Percentiles rank a stretch among this genome's conserved stretches.
Evolutionary conservation across 148 eudicot genomes (phyloP).

Genomic region (Chenopodium suecicum): DNA sequence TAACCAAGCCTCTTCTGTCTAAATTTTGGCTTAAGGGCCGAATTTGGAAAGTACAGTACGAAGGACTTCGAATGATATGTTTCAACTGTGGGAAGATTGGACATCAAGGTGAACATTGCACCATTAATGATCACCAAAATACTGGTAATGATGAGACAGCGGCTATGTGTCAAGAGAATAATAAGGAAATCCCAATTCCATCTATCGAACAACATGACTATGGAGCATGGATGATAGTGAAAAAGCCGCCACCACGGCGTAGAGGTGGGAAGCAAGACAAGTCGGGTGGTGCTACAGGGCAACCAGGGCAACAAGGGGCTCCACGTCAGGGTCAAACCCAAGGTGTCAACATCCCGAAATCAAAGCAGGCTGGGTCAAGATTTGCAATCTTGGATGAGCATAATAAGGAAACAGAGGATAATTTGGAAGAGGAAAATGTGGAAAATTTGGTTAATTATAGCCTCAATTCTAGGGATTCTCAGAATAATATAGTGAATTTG

Average conservation of each 20-base stretch:
- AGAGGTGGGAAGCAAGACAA: background rate
- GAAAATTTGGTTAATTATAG: too few species aligned
- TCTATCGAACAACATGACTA: too few species aligned
- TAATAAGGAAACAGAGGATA: background rate
- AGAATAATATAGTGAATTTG: too few species aligned
- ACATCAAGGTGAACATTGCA: background rate
- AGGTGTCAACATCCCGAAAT: too few species aligned
- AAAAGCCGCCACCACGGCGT: background rate
- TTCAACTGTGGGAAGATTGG: background rate
- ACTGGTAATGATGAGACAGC: too few species aligned
- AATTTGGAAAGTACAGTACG: background rate
- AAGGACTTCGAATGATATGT: background rate
- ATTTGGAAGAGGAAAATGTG: background rate
- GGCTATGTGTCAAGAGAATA: too few species aligned
- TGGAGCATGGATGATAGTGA: background rate
- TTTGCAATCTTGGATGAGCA: background rate
- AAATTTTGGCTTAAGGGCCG: background rate
- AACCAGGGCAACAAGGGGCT: too few species aligned
- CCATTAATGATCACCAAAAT: too few species aligned
- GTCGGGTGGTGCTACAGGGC: too few species aligned
- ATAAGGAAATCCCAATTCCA: too few species aligned
- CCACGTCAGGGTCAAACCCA: too few species aligned
- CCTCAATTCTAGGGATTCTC: too few species aligned
- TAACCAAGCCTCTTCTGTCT: background rate
- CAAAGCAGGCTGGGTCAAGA: background rate